Percentiles rank a stretch among this genome's conserved stretches.
Conservation (phyloP, 192 early-diverging fungal genomes). For the Coemansia sp. region DNA sequence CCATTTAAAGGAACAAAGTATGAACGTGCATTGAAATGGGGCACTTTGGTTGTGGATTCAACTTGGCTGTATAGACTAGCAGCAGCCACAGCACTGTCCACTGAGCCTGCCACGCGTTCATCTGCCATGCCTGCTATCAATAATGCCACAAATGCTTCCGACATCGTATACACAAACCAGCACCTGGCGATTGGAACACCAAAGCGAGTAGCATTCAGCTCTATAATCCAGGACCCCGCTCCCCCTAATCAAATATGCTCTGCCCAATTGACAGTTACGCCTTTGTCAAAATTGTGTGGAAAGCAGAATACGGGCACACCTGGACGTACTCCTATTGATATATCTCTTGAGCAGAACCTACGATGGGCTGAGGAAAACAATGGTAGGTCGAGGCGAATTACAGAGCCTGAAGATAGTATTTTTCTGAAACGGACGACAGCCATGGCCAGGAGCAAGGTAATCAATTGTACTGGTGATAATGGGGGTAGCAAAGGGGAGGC, state of each 20-base stretch:
- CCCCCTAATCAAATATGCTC: background rate
- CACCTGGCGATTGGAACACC: background rate
- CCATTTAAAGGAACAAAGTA: slow-evolving; percentile 68
- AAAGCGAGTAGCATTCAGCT: background rate
- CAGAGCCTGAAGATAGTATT: background rate
- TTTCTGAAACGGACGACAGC: background rate
- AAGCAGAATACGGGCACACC: slow-evolving; percentile 25
- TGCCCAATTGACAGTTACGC: slow-evolving; percentile 2
- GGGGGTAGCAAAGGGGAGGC: background rate
- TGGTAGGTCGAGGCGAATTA: background rate
- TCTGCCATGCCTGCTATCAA: background rate
- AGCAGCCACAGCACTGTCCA: slow-evolving; percentile 2
- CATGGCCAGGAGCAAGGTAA: background rate
- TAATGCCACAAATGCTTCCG: background rate
- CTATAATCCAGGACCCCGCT: background rate
- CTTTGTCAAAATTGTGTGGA: slow-evolving; percentile 7
- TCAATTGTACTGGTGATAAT: background rate
- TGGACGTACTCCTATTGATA: slow-evolving; percentile 41
- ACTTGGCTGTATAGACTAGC: slow-evolving; percentile 53
- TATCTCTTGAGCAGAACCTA: slow-evolving; percentile 43
- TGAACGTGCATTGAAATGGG: slow-evolving; percentile 72
- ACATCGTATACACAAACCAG: background rate
- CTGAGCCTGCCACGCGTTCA: background rate
- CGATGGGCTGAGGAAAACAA: slow-evolving; percentile 39
- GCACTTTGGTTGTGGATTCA: slow-evolving; percentile 64